Conservation (phyloP, 139 green algal species). For the Chlamydomonas incerta region DNA sequence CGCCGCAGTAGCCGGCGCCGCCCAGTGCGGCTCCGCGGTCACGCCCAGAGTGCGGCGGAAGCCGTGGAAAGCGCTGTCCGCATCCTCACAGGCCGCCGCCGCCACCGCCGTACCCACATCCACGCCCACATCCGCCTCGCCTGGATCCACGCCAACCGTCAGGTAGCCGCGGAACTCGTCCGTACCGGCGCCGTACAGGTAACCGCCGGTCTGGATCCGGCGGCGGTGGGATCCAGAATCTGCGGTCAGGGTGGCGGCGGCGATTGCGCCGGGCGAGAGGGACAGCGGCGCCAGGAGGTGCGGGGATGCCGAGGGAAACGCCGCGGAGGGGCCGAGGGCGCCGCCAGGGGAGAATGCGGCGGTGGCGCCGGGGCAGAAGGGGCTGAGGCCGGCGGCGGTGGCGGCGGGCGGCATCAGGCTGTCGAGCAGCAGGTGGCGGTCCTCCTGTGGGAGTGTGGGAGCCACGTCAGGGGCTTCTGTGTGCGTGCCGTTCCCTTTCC, state of each 20-base stretch:
- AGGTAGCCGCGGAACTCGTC: conserved; percentile 13
- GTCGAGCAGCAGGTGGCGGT: background rate
- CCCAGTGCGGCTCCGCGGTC: no score
- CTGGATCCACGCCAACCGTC: background rate
- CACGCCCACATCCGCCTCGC: background rate
- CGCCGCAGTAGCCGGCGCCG: no score
- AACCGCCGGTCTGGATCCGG: background rate
- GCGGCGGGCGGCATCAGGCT: background rate
- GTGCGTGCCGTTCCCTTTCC: no score
- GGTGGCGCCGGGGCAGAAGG: no score
- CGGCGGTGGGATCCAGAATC: background rate
- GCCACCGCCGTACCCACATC: background rate
- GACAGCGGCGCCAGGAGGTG: no score
- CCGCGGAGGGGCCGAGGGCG: no score
- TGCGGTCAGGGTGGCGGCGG: background rate
- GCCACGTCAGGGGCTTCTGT: no score
- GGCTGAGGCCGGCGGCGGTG: background rate
- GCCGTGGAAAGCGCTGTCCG: background rate
- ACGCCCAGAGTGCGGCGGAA: no score
- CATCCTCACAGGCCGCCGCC: background rate
- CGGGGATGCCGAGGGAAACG: no score
- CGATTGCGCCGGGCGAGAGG: no score
- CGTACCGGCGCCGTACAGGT: background rate
- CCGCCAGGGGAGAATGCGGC: no score
- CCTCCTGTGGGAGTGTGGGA: background rate